Evolutionary conservation across 106 monocot species (phyloP).

Genomic region (Amphibolis antarctica): DNA sequence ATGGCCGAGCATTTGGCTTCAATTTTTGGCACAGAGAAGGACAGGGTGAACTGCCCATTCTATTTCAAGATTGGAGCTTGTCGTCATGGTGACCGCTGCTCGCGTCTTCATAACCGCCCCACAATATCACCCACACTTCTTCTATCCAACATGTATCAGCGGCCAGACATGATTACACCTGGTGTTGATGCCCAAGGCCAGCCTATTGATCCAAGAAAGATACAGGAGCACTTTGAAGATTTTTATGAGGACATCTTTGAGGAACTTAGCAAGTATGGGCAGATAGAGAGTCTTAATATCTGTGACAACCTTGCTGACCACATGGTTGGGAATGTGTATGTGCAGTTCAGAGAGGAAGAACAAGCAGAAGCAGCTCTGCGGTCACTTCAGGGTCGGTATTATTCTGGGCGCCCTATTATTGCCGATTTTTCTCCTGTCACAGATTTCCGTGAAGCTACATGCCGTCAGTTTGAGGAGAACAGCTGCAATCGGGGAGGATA

Average conservation of each 20-base stretch:
- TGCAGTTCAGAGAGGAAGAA: slow-evolving; percentile 54
- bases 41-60: slow-evolving; percentile 23
- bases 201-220: slow-evolving; percentile 14
- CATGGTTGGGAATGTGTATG: slow-evolving; percentile 67
- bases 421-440: slow-evolving; percentile 58
- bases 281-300: slow-evolving; percentile 56
- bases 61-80: slow-evolving; percentile 26
- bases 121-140: slow-evolving; percentile 14
- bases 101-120: slow-evolving; percentile 17
- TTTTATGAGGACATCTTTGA: slow-evolving; percentile 64
- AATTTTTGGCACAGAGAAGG: slow-evolving; percentile 23
- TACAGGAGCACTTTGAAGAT: slow-evolving; percentile 41
- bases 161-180: slow-evolving; percentile 21
- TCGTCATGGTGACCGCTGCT: slow-evolving; percentile 18
- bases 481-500: slow-evolving; percentile 62
- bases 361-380: slow-evolving; percentile 40
- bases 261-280: slow-evolving; percentile 48
- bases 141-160: slow-evolving; percentile 24
- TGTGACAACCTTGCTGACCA: slow-evolving; percentile 68
- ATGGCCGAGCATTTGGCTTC: slow-evolving; percentile 25
- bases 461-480: slow-evolving; percentile 59
- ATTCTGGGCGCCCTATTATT: slow-evolving; percentile 61
- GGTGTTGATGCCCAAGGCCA: slow-evolving; percentile 16
- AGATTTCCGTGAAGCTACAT: slow-evolving; percentile 57
- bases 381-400: slow-evolving; percentile 48